Base-by-base conservation (phyloP, 1,284 basidiomycete genomes). In the Sphaerobolus stellatus region DNA sequence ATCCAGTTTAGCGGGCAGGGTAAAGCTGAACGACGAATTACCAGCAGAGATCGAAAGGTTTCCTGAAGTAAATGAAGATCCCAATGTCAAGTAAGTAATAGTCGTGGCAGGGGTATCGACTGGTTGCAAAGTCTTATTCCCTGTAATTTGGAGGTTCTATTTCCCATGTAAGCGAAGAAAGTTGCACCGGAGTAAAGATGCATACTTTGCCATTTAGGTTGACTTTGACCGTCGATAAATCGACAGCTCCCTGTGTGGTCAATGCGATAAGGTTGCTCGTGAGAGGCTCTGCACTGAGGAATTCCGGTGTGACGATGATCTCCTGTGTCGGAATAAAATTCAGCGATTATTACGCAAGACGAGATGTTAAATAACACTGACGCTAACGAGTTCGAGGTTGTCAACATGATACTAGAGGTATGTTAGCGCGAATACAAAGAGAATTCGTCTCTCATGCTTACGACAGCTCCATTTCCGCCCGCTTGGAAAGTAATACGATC, bases 251-350 rank as follows among this genome's bases (percentile, higher is more conserved):
- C 54, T 69, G 64, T 5, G 75, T 75, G 2, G 78, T 80, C 13
- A 80, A 68, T 5, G 76, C 77, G 49, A 80, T 64, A 13, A 76
- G 57, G 57, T 78, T 74, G 58, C 68, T 75, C 2, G 68, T 70
- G 8, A 80, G 58, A 1, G 78, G 78, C 56, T 80, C 78, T 1
- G 78, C 78, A 56, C 75, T 76, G 56, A 80, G 66, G 61, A 80
- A 75, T 54, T 75, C 58, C 2, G 78, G 78, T 3, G 65, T 58
- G 28, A 80, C 64, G 46, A 74, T 62, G 54, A 80, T 77, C 34
- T 64, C 61, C 71, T 77, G 50, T 40, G 29, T 9, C n/a, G n/a
- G n/a, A n/a, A n/a, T n/a, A n/a, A n/a, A n/a, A n/a, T n/a, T n/a
- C n/a, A n/a, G n/a, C n/a, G n/a, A n/a, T n/a, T n/a, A n/a, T n/a